Conservation (phyloP, 805 yeast genomes). For the Wickerhamomyces ciferrii region DNA sequence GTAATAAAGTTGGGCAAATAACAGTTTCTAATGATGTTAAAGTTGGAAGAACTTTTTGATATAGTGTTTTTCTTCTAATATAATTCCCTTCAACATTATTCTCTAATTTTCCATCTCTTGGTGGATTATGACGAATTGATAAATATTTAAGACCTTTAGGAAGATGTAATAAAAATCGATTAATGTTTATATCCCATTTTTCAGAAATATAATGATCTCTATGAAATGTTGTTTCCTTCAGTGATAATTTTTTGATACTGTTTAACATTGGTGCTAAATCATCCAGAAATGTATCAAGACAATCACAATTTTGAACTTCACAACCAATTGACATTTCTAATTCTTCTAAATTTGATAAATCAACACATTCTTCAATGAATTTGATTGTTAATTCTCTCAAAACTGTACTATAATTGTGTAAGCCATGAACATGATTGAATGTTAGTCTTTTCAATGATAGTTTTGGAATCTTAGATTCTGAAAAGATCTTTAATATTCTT, state of each 20-base stretch:
- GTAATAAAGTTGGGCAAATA: conserved; percentile 54
- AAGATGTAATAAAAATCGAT: conserved; percentile 33
- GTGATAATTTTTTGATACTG: conserved; percentile 18
- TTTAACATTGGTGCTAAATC: conserved; percentile 28
- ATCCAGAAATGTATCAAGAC: conserved; percentile 37
- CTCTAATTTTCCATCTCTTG: conserved; percentile 46
- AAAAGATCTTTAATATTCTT: conserved; percentile 26
- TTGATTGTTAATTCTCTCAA: conserved; percentile 25
- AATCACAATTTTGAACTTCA: conserved; percentile 38
- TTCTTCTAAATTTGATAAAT: conserved; percentile 26
- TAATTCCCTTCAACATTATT: conserved; percentile 78
- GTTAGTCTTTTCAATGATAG: conserved; percentile 28
- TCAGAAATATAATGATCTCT: conserved; percentile 43
- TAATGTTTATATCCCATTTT: conserved; percentile 46
- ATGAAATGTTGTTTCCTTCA: conserved; percentile 32
- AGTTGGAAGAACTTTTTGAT: conserved; percentile 41
- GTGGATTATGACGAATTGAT: conserved; percentile 54
- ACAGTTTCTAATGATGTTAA: conserved; percentile 36
- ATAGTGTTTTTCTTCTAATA: conserved; percentile 50
- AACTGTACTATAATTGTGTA: conserved; percentile 32
- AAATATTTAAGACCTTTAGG: conserved; percentile 35
- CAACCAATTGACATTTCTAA: conserved; percentile 55
- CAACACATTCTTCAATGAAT: conserved; percentile 26
- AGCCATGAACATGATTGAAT: conserved; percentile 41
- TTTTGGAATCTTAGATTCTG: conserved; percentile 9